Percentiles rank a stretch among this genome's conserved stretches.
These are phyloP conservation scores for Eutrema japonicum DNA, from an alignment of 345 rosid genomes.

Conservation along the genomic window DNA sequence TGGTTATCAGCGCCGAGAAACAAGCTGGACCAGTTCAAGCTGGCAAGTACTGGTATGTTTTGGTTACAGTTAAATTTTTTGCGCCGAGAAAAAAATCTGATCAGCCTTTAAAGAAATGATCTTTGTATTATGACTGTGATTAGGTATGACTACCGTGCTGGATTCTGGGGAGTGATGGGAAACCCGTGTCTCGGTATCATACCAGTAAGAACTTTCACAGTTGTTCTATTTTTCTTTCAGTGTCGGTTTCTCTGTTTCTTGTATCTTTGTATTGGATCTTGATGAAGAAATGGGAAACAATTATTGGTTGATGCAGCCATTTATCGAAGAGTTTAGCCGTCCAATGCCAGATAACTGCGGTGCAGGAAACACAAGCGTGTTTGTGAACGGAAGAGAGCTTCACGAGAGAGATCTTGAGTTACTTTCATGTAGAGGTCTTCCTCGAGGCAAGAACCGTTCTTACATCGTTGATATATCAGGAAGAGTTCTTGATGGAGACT, in stretches of 20 bases:
- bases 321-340: constrained; percentile 66
- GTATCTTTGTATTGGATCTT: neutral
- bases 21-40: constrained; percentile 76
- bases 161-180: constrained; percentile 82
- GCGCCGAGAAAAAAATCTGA: neutral
- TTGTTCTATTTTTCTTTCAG: neutral
- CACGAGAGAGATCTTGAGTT: constrained; percentile 68
- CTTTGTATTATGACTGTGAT: constrained; percentile 4
- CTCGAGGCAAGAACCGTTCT: constrained; percentile 52
- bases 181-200: constrained; percentile 77
- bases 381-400: constrained; percentile 82
- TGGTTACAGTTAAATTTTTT: neutral
- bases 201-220: constrained; percentile 55
- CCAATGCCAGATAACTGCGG: constrained; percentile 73
- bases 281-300: constrained; percentile 8
- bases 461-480: constrained; percentile 69
- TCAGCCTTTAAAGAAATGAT: neutral
- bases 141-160: constrained; percentile 82
- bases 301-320: constrained; percentile 55
- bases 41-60: constrained; percentile 69
- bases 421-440: constrained; percentile 71
- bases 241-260: neutral
- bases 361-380: constrained; percentile 68
- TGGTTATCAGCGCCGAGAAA: constrained; percentile 62
- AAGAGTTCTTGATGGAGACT: constrained; percentile 71